Percentiles rank a stretch among this genome's conserved stretches.
These are phyloP conservation scores for Globisporangium spiculum DNA, from an alignment of 352 stramenopile species.

Conservation along the genomic window DNA sequence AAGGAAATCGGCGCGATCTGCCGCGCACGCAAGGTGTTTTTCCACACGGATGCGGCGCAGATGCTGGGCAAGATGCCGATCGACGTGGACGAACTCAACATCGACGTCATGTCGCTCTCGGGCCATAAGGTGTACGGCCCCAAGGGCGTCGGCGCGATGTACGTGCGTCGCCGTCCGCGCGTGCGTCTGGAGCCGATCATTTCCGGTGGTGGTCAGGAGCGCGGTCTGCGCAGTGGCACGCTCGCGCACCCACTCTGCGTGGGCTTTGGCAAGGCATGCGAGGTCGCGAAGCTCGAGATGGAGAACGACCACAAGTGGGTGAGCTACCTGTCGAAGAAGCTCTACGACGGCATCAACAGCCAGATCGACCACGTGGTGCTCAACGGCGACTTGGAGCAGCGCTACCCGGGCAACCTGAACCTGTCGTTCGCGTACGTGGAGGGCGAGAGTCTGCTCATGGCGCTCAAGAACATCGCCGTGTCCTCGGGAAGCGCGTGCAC, in stretches of 20 bases:
- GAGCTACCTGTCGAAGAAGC: conserved; percentile 92
- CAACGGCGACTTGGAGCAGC: conserved; percentile 93
- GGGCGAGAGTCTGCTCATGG: conserved; percentile 99
- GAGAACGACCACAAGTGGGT: conserved; percentile 95
- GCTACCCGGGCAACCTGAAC: conserved; percentile 98
- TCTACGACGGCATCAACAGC: conserved; percentile 86
- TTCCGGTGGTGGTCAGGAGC: conserved; percentile 97
- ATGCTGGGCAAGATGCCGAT: conserved; percentile 97
- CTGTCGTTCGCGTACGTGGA: conserved; percentile 99
- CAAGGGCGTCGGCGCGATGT: conserved; percentile 98
- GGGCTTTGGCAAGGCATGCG: conserved; percentile 90
- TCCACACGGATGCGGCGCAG: conserved; percentile 99
- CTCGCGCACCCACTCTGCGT: conserved; percentile 74
- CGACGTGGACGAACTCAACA: conserved; percentile 98
- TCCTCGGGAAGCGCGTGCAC: conserved; percentile 35
- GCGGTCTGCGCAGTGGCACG: conserved; percentile 93
- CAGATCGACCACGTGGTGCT: conserved; percentile 92
- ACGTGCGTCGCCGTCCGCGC: conserved; percentile 94
- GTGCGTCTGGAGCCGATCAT: conserved; percentile 98
- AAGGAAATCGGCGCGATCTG: conserved; percentile 96
- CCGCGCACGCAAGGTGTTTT: conserved; percentile 93
- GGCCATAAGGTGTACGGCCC: conserved; percentile 99
- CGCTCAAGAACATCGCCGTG: conserved; percentile 98
- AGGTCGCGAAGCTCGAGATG: conserved; percentile 94
- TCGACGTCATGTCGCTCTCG: conserved; percentile 98